Percentiles rank a stretch among this genome's conserved stretches.
These are phyloP conservation scores for Acacia pycnantha DNA, from an alignment of 331 rosid genomes.

Conservation along the genomic window DNA sequence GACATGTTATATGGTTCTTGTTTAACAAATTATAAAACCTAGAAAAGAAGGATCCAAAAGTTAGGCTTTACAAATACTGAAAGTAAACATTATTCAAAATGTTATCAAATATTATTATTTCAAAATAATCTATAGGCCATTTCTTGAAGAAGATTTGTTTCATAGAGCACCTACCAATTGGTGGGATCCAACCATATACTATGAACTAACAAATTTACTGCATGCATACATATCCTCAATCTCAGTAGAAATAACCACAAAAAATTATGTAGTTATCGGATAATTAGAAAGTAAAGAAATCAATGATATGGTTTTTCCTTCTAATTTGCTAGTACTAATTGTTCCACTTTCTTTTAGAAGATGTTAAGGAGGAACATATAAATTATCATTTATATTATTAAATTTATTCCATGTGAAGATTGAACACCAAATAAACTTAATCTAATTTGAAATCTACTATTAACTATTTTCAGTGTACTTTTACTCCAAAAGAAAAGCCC, in stretches of 20 bases:
- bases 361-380: not conserved
- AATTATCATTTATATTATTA: not conserved
- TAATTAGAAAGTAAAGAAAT: not conserved
- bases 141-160: not conserved
- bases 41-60: not conserved
- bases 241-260: not conserved
- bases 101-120: not conserved
- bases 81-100: not conserved
- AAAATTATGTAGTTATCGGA: not conserved
- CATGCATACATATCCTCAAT: not conserved
- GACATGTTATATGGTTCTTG: not conserved
- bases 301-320: not conserved
- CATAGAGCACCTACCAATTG: not conserved
- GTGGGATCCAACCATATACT: not conserved
- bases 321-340: not conserved
- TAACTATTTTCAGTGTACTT: not conserved
- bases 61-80: not conserved
- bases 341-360: constrained; percentile 1
- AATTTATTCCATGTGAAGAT: too few relatives aligned
- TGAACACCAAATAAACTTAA: not conserved
- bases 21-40: not conserved
- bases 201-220: constrained; percentile 11
- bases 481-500: too few relatives aligned
- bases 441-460: not conserved
- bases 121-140: not conserved